Base-by-base conservation (phyloP, 2,329 filamentous ascomycete genomes). In the Alternaria tenuissima region DNA sequence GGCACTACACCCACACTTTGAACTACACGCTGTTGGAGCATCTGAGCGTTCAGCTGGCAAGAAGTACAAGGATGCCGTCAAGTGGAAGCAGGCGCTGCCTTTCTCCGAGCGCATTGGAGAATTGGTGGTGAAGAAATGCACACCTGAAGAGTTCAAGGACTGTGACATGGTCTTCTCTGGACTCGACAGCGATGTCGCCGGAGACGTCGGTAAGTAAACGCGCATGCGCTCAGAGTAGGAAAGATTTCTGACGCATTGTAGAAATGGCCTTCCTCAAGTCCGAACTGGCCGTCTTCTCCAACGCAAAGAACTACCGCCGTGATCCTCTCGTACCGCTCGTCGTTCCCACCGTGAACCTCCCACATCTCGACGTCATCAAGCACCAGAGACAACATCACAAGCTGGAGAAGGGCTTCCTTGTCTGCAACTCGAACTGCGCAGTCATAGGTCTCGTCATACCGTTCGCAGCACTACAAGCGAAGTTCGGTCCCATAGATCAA, bases 361-460 rank as follows among this genome's bases (percentile, higher is more conserved):
- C 87, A 43, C 94, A 98, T 80, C 87, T 97, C 72, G 87, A 91
- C 75, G 86, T 97, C 63, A 94, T 98, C 76, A 90, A 91, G n/a
- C 89, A 96, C 80, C 94, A 98, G 82, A 87, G 92, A 64, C 85
- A 88, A 75, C 85, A 91, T 43, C 87, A 91, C 78, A 83, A 83
- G 28, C 84, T 97, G 44, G 83, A 90, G 64, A 93, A 91, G 81
- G 95, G 95, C 24, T 97, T 98, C 83, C 83, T 98, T 38, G 93
- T 97, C 62, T 98, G 94, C 86, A 98, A 98, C 84, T 96, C 93
- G 67, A 98, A 98, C 83, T 99, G 95, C 82, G 94, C 94, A 57
- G 94, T 97, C 74, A 97, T 98, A 72, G 94, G 94, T 48, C 88
- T 98, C 59, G 94, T 97, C 62, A 96, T 97, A 65, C 95, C 95